Percentiles rank a stretch among this genome's conserved stretches.
Evolutionary conservation across 2,329 filamentous ascomycete species (phyloP).

Genomic region (Talaromyces sp.): DNA sequence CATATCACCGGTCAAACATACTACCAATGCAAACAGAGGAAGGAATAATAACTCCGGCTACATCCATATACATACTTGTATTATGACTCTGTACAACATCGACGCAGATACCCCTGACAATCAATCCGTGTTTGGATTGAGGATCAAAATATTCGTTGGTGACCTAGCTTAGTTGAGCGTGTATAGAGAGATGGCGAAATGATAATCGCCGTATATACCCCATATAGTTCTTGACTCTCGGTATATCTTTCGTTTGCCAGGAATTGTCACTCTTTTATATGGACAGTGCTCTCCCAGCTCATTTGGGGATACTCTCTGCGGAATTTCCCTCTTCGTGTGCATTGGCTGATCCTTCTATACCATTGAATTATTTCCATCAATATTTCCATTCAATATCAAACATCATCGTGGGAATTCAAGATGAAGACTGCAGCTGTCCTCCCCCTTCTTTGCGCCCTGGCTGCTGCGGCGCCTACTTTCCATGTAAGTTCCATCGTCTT

Average conservation of each 20-base stretch:
- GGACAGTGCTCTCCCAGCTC: background rate
- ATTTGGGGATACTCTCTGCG: background rate
- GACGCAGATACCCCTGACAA: background rate
- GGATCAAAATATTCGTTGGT: background rate
- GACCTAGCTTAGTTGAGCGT: background rate
- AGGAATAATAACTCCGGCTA: background rate
- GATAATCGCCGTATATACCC: background rate
- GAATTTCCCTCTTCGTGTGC: too few species aligned
- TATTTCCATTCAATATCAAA: background rate
- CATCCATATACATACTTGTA: background rate
- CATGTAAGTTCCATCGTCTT: background rate
- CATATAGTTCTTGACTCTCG: background rate
- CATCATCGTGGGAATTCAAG: background rate
- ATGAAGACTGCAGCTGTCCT: slow-evolving; percentile 7
- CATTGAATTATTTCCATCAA: too few species aligned
- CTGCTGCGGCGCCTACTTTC: slow-evolving; percentile 3
- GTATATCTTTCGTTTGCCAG: background rate
- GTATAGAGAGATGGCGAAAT: background rate
- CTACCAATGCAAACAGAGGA: background rate
- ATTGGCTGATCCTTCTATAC: too few species aligned
- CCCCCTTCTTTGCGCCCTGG: slow-evolving; percentile 3
- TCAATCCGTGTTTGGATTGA: background rate
- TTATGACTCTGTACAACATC: background rate
- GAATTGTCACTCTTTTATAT: background rate
- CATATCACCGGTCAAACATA: background rate